Evolutionary conservation across 2,329 filamentous ascomycete genomes (phyloP), one percentile per base, ranked within the genome.

Genomic region (Diaporthe citriasiana): DNA sequence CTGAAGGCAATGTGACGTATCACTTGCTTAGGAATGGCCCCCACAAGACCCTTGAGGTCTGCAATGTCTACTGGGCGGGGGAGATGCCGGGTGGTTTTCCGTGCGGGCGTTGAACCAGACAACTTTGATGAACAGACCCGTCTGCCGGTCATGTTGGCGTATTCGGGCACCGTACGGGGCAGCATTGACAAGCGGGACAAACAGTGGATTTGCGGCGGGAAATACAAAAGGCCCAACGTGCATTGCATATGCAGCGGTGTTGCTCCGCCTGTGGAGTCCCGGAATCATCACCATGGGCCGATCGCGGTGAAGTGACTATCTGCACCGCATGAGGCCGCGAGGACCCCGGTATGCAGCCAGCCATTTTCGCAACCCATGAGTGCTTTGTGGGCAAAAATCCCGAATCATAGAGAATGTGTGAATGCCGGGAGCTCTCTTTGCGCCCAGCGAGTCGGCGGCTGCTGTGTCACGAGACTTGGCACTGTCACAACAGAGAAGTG

Each of bases 161-260:
- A 53, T 53, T 40, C 15, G 15, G 25, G 25, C 45, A 47, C 63
- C 63, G 38, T 68, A 68, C 63, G n/a, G 63, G 63, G 63, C 63
- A 51, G 33, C 33, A 53, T 40, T 68, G 45, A 35, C 30, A 38
- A 53, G 47, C 47, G 27, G 45, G 40, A 65, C 45, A 15, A 51
- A 22, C 27, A 33, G 45, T 66, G 60, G 60, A 50, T 65, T 19
- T 35, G 27, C 63, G n/a, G 33, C 8, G 45, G 30, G n/a, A 38
- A 66, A n/a, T 33, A 51, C 45, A 68, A 68, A 68, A 68, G n/a
- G 45, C 22, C 63, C 63, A 68, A 40, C 47, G 7, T 68, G 63
- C 63, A 68, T 53, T 68, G 63, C 63, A 68, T 53, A 53, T 40
- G n/a, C 45, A 66, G 22, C 47, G n/a, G 25, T 6, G 42, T 51